Evolutionary conservation across 1,284 basidiomycete genomes (phyloP).

Genomic region (Polyporus tsugae): DNA sequence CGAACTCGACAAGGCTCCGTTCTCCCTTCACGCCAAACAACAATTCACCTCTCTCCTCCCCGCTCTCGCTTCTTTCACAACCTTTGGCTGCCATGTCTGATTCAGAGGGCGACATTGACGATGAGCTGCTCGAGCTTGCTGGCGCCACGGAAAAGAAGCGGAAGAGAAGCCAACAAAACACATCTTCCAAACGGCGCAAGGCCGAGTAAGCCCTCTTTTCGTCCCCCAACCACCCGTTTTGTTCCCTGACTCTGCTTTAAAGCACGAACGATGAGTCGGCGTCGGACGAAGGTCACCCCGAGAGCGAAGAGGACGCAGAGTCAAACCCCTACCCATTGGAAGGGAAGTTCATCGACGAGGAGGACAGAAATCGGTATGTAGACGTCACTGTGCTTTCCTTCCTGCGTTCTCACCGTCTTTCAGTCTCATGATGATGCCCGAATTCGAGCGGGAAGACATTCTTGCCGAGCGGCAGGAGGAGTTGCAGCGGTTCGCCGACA

Average conservation of each 20-base stretch:
- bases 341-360: conserved; percentile 87
- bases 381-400: conserved; percentile 52
- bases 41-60: conserved; percentile 9
- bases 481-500: conserved; percentile 80
- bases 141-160: conserved; percentile 65
- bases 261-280: conserved; percentile 33
- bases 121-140: conserved; percentile 73
- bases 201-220: conserved; percentile 50
- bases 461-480: conserved; percentile 84
- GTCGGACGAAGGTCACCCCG: conserved; percentile 61
- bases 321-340: conserved; percentile 89
- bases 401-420: conserved; percentile 19
- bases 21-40: conserved; percentile 9
- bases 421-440: conserved; percentile 83
- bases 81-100: conserved; percentile 63
- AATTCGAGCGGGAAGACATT: conserved; percentile 89
- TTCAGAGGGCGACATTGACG: conserved; percentile 72
- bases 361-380: conserved; percentile 65
- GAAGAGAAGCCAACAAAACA: conserved; percentile 44
- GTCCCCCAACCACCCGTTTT: conserved; percentile 14
- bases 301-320: conserved; percentile 63
- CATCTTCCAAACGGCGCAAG: conserved; percentile 56
- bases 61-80: background rate
- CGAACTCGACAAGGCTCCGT: background rate
- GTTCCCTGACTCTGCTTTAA: background rate